A percentile compares a stretch with the other conserved stretches of the same genome.
These are phyloP conservation scores for Lobosporangium transversale DNA, from an alignment of 192 early-diverging fungal species.

Conservation along the genomic window DNA sequence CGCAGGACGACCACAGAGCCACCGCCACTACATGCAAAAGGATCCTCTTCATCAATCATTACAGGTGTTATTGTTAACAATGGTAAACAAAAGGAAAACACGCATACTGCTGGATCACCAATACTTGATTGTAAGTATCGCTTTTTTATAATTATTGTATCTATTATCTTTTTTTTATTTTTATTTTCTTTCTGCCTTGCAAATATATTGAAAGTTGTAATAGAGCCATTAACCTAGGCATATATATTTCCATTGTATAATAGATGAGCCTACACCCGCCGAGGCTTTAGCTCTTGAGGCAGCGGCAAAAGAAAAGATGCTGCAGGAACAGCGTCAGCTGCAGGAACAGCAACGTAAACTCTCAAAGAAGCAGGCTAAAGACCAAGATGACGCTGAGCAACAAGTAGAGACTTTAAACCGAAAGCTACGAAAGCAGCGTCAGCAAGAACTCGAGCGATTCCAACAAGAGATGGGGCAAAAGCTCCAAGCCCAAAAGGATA, in stretches of 20 bases:
- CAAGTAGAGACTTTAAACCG: slow-evolving; percentile 14
- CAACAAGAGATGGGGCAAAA: slow-evolving; percentile 7
- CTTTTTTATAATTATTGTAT: neutral
- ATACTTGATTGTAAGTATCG: slow-evolving; percentile 29
- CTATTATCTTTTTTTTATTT: neutral
- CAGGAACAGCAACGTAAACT: slow-evolving; percentile 34
- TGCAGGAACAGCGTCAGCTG: slow-evolving; percentile 36
- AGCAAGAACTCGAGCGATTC: slow-evolving; percentile 26
- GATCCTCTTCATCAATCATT: slow-evolving; percentile 45
- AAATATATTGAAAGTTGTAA: no score
- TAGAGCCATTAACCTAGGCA: no score
- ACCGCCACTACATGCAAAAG: slow-evolving; percentile 44
- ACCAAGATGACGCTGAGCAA: slow-evolving; percentile 38
- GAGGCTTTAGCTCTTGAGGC: slow-evolving; percentile 48
- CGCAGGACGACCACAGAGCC: slow-evolving; percentile 39
- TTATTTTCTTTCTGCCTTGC: no score
- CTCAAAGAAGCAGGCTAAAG: slow-evolving; percentile 14
- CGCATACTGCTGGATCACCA: slow-evolving; percentile 2
- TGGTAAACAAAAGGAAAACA: slow-evolving; percentile 28
- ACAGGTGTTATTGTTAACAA: slow-evolving; percentile 47
- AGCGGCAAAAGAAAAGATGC: slow-evolving; percentile 44
- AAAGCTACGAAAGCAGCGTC: slow-evolving; percentile 11
- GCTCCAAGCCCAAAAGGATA: slow-evolving; percentile 15
- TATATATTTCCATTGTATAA: no score
- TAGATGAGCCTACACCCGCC: slow-evolving; percentile 43